Evolutionary conservation across 2,329 filamentous ascomycete species (phyloP).

Genomic region (Ascochyta lentis): DNA sequence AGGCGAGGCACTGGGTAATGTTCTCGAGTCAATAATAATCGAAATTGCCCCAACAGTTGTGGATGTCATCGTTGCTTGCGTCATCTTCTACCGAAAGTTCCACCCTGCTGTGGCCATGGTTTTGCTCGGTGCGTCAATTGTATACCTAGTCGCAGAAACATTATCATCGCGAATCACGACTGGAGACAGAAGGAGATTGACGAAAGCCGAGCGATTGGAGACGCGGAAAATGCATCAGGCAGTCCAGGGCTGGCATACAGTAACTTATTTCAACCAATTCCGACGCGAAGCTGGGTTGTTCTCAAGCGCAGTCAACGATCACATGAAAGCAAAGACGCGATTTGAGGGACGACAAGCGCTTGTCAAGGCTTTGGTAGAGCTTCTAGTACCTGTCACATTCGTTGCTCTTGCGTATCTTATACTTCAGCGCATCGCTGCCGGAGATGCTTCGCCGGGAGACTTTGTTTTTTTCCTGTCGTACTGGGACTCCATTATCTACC

Average conservation of each 20-base stretch:
- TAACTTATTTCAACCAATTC: slow-evolving; percentile 56
- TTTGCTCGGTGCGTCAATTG: slow-evolving; percentile 1
- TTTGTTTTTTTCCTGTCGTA: neutral
- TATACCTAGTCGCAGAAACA: slow-evolving; percentile 3
- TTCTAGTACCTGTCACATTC: slow-evolving; percentile 13
- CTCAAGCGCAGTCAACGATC: slow-evolving; percentile 1
- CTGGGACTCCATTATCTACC: neutral
- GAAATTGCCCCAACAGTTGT: slow-evolving; percentile 64
- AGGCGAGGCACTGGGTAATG: slow-evolving; percentile 61
- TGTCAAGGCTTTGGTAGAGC: slow-evolving; percentile 11
- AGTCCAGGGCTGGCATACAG: slow-evolving; percentile 58
- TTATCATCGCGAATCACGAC: slow-evolving; percentile 7
- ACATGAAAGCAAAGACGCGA: slow-evolving; percentile 12
- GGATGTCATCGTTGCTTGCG: slow-evolving; percentile 58
- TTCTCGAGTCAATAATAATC: slow-evolving; percentile 64
- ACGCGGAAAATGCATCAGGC: slow-evolving; percentile 20
- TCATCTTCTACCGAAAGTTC: slow-evolving; percentile 10
- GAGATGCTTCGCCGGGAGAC: neutral
- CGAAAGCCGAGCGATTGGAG: slow-evolving; percentile 9
- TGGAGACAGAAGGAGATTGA: slow-evolving; percentile 2
- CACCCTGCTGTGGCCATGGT: slow-evolving; percentile 1
- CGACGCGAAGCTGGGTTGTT: slow-evolving; percentile 3
- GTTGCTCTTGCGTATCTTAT: slow-evolving; percentile 50
- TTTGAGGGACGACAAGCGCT: slow-evolving; percentile 1
- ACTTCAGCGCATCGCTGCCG: neutral